Evolutionary conservation across 371 early-diverging fungal species (phyloP).

Genomic region (Circinella umbellata): DNA sequence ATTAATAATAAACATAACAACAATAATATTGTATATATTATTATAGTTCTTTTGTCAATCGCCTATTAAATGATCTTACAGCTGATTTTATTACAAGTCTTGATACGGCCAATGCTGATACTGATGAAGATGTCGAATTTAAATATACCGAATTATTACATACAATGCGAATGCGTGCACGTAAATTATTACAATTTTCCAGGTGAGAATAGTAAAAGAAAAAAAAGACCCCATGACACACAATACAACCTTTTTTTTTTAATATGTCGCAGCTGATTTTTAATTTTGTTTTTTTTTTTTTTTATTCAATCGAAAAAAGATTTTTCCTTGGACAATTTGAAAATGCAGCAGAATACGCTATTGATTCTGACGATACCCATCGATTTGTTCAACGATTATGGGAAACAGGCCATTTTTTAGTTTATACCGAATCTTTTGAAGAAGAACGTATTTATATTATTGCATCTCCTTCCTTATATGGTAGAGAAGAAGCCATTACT

Average conservation of each 20-base stretch:
- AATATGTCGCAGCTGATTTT: neutral
- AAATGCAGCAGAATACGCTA: conserved; percentile 74
- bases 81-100: conserved; percentile 47
- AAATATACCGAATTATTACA: conserved; percentile 65
- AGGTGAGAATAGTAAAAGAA: conserved; percentile 38
- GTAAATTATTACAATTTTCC: conserved; percentile 66
- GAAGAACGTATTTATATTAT: conserved; percentile 66
- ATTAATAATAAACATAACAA: neutral
- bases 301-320: conserved; percentile 34
- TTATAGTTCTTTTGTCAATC: conserved; percentile 44
- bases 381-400: conserved; percentile 62
- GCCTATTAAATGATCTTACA: conserved; percentile 49
- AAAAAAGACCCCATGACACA: neutral
- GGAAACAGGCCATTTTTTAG: conserved; percentile 69
- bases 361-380: conserved; percentile 56
- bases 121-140: conserved; percentile 47
- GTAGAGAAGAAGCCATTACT: conserved; percentile 37
- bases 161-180: conserved; percentile 66
- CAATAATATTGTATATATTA: too few species aligned
- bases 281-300: neutral
- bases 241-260: neutral
- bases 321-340: conserved; percentile 71
- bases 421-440: conserved; percentile 70
- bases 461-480: conserved; percentile 51
- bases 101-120: conserved; percentile 11